Conservation (phyloP, 352 stramenopile species). For the Achlya hypogyna region DNA sequence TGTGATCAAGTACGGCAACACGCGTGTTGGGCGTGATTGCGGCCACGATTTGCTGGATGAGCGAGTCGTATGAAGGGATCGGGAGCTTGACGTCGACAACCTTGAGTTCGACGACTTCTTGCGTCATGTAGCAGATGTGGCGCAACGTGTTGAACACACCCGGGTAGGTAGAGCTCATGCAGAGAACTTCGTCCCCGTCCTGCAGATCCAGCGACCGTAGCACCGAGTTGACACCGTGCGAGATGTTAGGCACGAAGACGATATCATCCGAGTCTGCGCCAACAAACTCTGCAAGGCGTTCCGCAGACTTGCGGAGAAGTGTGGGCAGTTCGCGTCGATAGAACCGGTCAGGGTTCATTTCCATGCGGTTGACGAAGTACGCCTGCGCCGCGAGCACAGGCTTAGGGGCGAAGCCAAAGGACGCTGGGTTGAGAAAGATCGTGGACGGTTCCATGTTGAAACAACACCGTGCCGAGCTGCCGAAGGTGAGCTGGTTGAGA, state of each 20-base stretch:
- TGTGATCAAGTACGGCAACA: slow-evolving; percentile 75
- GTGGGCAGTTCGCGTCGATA: slow-evolving; percentile 52
- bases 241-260: slow-evolving; percentile 81
- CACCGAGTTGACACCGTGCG: slow-evolving; percentile 76
- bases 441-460: slow-evolving; percentile 75
- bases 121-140: slow-evolving; percentile 77
- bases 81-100: slow-evolving; percentile 72
- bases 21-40: slow-evolving; percentile 79
- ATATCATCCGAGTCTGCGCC: slow-evolving; percentile 65
- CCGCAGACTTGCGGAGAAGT: slow-evolving; percentile 52
- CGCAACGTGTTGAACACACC: slow-evolving; percentile 75
- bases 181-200: slow-evolving; percentile 81
- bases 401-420: slow-evolving; percentile 63
- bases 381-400: slow-evolving; percentile 73
- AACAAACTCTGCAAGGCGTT: slow-evolving; percentile 56
- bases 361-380: slow-evolving; percentile 83
- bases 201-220: slow-evolving; percentile 77
- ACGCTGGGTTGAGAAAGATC: slow-evolving; percentile 78
- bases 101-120: slow-evolving; percentile 84
- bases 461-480: slow-evolving; percentile 52
- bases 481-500: slow-evolving; percentile 30
- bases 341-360: slow-evolving; percentile 80
- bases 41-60: slow-evolving; percentile 58
- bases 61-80: slow-evolving; percentile 50
- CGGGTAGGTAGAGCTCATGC: slow-evolving; percentile 79